phyloP scores from a whole-genome alignment of 148 eudicot genomes.

The Polygonum maritimum region DNA sequence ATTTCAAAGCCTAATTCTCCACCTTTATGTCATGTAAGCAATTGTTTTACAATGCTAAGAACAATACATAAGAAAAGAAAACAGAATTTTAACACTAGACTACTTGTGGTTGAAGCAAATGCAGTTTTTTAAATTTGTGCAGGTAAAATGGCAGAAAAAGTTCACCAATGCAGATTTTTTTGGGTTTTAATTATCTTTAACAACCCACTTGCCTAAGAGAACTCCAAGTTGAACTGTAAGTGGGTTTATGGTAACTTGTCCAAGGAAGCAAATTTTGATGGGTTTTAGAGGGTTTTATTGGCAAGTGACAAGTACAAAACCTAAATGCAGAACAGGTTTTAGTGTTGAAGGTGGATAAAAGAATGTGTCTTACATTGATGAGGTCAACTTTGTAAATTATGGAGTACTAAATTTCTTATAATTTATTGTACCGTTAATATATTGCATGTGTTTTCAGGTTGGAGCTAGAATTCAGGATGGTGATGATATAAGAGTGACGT shows the following conservation, averaged over 20 bases:
- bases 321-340: background rate
- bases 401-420: no score
- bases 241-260: background rate
- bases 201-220: background rate
- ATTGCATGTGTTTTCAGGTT: background rate
- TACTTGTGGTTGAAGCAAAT: slow-evolving; percentile 3
- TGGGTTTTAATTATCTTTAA: background rate
- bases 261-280: background rate
- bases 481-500: background rate
- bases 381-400: no score
- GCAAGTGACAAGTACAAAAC: background rate
- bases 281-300: background rate
- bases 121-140: background rate
- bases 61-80: background rate
- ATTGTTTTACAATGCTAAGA: no score
- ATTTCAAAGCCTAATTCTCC: no score
- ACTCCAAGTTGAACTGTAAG: background rate
- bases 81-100: background rate
- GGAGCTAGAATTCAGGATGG: background rate
- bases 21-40: no score
- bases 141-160: background rate
- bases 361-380: background rate
- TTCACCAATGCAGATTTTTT: background rate
- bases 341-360: background rate
- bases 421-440: background rate